phyloP scores from a whole-genome alignment of 345 rosid genomes.

The Eucalyptus decipiens region DNA sequence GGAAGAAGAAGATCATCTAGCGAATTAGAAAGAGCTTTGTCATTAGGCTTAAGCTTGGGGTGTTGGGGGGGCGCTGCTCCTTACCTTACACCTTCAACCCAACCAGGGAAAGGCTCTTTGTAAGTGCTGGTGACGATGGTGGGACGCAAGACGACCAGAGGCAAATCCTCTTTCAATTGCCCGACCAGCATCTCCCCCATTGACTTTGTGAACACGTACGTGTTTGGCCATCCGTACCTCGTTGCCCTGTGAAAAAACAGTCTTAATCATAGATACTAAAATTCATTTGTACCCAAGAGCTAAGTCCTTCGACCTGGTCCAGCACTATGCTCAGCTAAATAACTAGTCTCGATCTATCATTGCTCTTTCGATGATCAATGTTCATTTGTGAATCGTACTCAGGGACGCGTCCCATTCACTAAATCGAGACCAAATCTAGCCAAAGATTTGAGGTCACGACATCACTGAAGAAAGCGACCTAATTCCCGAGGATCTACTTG shows the following conservation, averaged over 20 bases:
- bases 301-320: neutral
- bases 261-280: neutral
- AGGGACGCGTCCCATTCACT: neutral
- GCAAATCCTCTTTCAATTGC: conserved; percentile 21
- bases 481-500: neutral
- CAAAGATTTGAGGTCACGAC: neutral
- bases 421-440: neutral
- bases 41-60: neutral
- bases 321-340: neutral
- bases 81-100: conserved; percentile 78
- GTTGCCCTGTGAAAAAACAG: conserved; percentile 32
- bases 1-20: neutral
- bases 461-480: neutral
- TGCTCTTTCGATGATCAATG: neutral
- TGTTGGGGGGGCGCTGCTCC: neutral
- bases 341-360: neutral
- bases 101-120: conserved; percentile 74
- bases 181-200: conserved; percentile 74
- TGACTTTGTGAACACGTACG: conserved; percentile 87
- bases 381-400: neutral
- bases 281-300: neutral
- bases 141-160: conserved; percentile 55
- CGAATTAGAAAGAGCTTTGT: neutral
- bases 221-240: conserved; percentile 71
- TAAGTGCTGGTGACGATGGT: conserved; percentile 62